phyloP scores from a whole-genome alignment of 352 stramenopile genomes.

The Globisporangium cylindrosporum region DNA sequence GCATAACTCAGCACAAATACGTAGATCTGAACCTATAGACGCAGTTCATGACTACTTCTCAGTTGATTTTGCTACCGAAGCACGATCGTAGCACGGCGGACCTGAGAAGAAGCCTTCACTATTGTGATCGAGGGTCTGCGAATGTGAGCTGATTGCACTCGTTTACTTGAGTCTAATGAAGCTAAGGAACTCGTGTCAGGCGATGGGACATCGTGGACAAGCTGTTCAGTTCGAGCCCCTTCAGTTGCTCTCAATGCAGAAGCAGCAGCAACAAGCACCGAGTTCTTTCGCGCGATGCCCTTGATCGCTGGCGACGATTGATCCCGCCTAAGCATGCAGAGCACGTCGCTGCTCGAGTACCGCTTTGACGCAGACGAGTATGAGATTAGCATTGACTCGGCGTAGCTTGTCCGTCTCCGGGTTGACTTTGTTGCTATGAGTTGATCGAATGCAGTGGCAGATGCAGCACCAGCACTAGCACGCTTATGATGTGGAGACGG shows the following conservation, averaged over 20 bases:
- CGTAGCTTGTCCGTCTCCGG: slow-evolving; percentile 4
- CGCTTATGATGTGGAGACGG: too few relatives aligned
- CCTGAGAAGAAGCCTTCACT: neutral
- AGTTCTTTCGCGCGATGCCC: neutral
- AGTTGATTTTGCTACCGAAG: neutral
- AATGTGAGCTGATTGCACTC: neutral
- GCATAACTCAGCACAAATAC: neutral
- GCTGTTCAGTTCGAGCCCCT: neutral
- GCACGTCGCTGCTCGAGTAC: neutral
- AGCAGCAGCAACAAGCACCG: neutral
- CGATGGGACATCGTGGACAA: too few relatives aligned
- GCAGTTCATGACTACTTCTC: too few relatives aligned
- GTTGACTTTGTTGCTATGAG: neutral
- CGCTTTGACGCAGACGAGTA: slow-evolving; percentile 5
- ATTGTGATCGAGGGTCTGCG: neutral
- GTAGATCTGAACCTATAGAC: neutral
- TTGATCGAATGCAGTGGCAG: too few relatives aligned
- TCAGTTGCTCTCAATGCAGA: neutral
- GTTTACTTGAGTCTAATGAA: neutral
- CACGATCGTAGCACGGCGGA: neutral
- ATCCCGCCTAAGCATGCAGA: neutral
- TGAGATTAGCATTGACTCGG: slow-evolving; percentile 3
- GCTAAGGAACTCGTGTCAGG: too few relatives aligned
- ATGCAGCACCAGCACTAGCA: too few relatives aligned
- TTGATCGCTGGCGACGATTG: neutral